Evolutionary conservation across 2,329 filamentous ascomycete genomes (phyloP).

Genomic region (Pyrenochaeta sp.): DNA sequence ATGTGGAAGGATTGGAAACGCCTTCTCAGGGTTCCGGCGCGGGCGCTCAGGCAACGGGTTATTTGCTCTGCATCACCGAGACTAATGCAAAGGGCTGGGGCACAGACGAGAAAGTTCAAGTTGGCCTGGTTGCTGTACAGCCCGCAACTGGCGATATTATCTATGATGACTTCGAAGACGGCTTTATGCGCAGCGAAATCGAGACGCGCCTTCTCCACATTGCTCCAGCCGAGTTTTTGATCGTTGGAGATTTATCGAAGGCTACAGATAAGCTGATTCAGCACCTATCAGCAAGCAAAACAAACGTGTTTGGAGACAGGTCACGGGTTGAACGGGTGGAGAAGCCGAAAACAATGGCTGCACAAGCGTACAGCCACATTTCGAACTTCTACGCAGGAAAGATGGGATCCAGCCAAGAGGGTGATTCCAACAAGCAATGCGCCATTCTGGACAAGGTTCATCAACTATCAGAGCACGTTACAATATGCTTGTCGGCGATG

Average conservation of each 20-base stretch:
- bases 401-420: conserved; percentile 63
- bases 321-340: conserved; percentile 83
- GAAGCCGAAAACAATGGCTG: conserved; percentile 81
- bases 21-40: conserved; percentile 60
- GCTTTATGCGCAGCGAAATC: conserved; percentile 96
- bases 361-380: conserved; percentile 87
- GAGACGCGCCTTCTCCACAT: conserved; percentile 96
- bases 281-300: conserved; percentile 86
- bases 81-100: conserved; percentile 79
- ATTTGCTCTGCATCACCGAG: conserved; percentile 92
- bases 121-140: conserved; percentile 93
- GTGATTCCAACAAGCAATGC: conserved; percentile 48
- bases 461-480: conserved; percentile 83
- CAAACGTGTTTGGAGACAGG: conserved; percentile 90
- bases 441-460: conserved; percentile 86
- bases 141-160: conserved; percentile 95
- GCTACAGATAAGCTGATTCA: conserved; percentile 91
- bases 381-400: conserved; percentile 92
- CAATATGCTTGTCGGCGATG: conserved; percentile 94
- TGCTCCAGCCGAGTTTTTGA: conserved; percentile 91
- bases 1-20: conserved; percentile 78
- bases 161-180: conserved; percentile 94
- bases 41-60: conserved; percentile 73
- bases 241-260: conserved; percentile 89
- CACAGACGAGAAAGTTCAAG: conserved; percentile 90